phyloP scores from a whole-genome alignment of 1,284 basidiomycete genomes.

The Irpex sp. region DNA sequence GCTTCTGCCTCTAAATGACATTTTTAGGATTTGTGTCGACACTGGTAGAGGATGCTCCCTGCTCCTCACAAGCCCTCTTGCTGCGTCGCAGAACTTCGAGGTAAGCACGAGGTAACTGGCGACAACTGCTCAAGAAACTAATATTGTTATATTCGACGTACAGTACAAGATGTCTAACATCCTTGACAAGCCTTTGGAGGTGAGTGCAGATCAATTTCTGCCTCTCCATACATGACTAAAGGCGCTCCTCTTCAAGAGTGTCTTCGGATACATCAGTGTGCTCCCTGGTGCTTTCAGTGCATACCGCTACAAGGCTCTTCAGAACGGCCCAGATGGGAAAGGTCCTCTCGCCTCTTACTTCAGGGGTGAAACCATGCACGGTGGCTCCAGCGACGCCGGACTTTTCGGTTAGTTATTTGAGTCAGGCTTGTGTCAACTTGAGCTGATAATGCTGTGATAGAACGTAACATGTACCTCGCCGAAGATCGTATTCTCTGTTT shows the following conservation, averaged over 20 bases:
- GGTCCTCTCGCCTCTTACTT: slow-evolving; percentile 91
- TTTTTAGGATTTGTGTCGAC: slow-evolving; percentile 76
- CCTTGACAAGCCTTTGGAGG: slow-evolving; percentile 89
- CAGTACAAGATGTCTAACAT: slow-evolving; percentile 92
- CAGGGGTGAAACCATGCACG: slow-evolving; percentile 88
- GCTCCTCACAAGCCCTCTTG: slow-evolving; percentile 82
- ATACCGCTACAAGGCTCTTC: slow-evolving; percentile 84
- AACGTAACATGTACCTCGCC: slow-evolving; percentile 89
- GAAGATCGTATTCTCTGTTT: slow-evolving; percentile 97
- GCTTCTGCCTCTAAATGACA: no score
- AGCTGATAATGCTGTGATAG: slow-evolving; percentile 27
- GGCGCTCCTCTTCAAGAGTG: slow-evolving; percentile 44
- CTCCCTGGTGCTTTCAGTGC: slow-evolving; percentile 90
- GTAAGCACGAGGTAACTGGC: slow-evolving; percentile 27
- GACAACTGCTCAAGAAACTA: slow-evolving; percentile 6
- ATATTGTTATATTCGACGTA: not conserved
- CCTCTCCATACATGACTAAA: not conserved
- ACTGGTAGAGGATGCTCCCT: slow-evolving; percentile 76
- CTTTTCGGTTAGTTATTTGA: slow-evolving; percentile 51
- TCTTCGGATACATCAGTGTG: slow-evolving; percentile 91
- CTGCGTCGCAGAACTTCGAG: slow-evolving; percentile 91
- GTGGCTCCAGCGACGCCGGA: slow-evolving; percentile 55
- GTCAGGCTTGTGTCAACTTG: slow-evolving; percentile 4
- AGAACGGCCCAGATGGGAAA: slow-evolving; percentile 78
- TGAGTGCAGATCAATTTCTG: slow-evolving; percentile 23